These are phyloP conservation scores for Lactarius pseudohatsudake DNA, from an alignment of 768 basidiomycete genomes.

Conservation along the genomic window DNA sequence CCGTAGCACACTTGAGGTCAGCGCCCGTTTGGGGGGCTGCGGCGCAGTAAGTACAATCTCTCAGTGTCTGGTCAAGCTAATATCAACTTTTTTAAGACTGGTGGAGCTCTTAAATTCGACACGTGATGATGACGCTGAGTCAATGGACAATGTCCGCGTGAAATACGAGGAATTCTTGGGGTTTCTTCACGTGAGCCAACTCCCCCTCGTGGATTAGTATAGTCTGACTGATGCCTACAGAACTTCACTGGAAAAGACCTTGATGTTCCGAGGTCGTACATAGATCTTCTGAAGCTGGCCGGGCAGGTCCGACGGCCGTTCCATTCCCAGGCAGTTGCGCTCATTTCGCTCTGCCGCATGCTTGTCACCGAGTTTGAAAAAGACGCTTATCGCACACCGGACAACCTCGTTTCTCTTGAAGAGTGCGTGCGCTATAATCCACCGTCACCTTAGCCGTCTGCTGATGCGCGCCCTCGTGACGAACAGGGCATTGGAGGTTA, in stretches of 20 bases:
- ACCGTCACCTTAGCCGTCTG: background rate
- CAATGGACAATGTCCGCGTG: conserved; percentile 4
- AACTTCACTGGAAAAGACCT: conserved; percentile 17
- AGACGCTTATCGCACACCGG: conserved; percentile 6
- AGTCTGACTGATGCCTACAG: conserved; percentile 17
- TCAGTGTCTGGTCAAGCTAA: background rate
- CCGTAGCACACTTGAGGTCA: conserved; percentile 21
- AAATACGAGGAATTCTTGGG: conserved; percentile 19
- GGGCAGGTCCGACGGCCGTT: conserved; percentile 24
- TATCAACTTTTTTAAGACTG: background rate
- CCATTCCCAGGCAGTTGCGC: conserved; percentile 24
- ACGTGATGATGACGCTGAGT: background rate
- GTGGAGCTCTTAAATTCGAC: conserved; percentile 14
- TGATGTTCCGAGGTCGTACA: conserved; percentile 18
- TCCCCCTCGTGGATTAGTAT: background rate
- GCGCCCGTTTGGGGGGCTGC: conserved; percentile 22
- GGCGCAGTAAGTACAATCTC: conserved; percentile 10
- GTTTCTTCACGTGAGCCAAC: conserved; percentile 15
- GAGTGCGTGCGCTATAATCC: conserved; percentile 8
- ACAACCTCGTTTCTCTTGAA: conserved; percentile 20
- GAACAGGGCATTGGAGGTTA: conserved; percentile 13
- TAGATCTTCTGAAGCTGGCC: conserved; percentile 23
- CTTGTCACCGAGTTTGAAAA: conserved; percentile 22
- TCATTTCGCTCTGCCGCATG: conserved; percentile 20
- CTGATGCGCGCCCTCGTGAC: background rate